phyloP scores from a whole-genome alignment of 257 asterid species.

The Rhazya stricta region DNA sequence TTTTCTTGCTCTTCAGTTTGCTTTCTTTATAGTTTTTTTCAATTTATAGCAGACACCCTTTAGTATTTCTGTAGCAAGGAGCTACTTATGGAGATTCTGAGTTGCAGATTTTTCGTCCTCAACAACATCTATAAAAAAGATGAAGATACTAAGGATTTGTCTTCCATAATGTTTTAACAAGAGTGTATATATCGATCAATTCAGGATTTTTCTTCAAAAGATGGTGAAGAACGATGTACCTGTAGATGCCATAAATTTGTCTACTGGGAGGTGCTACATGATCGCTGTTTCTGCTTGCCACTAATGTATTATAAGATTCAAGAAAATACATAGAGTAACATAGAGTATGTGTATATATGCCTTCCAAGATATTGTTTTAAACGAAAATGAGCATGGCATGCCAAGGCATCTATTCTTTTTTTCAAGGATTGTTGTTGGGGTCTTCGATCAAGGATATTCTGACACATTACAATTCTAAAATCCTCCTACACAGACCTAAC shows the following conservation, averaged over 20 bases:
- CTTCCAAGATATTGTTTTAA: not conserved
- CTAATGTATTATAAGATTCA: not conserved
- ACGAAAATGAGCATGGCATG: not conserved
- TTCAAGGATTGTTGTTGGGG: not conserved
- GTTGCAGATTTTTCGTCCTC: not conserved
- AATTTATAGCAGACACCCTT: not conserved
- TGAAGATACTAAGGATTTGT: not conserved
- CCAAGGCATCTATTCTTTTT: not conserved
- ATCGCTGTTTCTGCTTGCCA: not conserved
- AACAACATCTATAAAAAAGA: not conserved
- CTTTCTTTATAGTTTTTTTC: not conserved
- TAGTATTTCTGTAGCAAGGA: not conserved
- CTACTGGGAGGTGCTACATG: not conserved
- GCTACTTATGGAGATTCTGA: not conserved
- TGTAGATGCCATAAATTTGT: not conserved
- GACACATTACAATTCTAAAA: not conserved
- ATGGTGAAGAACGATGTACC: not conserved
- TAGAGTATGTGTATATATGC: not conserved
- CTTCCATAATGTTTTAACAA: no score
- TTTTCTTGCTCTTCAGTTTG: constrained; percentile 2
- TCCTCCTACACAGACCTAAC: not conserved
- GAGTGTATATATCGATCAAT: not conserved
- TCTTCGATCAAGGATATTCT: not conserved
- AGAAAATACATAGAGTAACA: not conserved
- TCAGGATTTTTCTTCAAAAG: not conserved